Evolutionary conservation across 1,284 basidiomycete species (phyloP).

Genomic region (Kwoniella shivajii): DNA sequence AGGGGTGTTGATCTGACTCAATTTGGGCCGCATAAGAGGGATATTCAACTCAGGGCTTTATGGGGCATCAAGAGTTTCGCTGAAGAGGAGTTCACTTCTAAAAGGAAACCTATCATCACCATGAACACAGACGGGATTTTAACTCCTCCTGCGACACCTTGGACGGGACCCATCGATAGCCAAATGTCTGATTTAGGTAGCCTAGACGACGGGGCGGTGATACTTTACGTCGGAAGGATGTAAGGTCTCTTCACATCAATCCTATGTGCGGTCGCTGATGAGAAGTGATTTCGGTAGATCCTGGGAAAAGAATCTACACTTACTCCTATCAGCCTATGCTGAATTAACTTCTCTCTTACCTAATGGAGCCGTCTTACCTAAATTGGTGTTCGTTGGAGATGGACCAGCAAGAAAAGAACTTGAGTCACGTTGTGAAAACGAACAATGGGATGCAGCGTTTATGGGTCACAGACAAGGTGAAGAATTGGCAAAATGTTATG

Average conservation of each 20-base stretch:
- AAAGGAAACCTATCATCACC: background rate
- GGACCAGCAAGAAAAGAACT: conserved; percentile 59
- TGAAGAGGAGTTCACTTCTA: background rate
- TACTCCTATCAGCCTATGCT: conserved; percentile 59
- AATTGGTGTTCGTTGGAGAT: conserved; percentile 62
- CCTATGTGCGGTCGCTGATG: background rate
- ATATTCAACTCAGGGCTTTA: conserved; percentile 50
- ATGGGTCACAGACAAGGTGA: conserved; percentile 58
- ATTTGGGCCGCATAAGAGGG: conserved; percentile 56
- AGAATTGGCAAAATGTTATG: conserved; percentile 57
- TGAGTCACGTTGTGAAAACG: conserved; percentile 54
- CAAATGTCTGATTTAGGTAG: background rate
- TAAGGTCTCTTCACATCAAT: conserved; percentile 24
- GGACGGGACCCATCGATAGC: conserved; percentile 24
- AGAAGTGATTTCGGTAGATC: conserved; percentile 46
- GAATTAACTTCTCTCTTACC: conserved; percentile 40
- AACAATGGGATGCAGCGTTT: conserved; percentile 58
- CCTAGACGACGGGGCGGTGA: conserved; percentile 32
- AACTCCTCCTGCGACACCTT: conserved; percentile 44
- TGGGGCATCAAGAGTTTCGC: conserved; percentile 53
- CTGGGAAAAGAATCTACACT: conserved; percentile 64
- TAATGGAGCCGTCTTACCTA: conserved; percentile 44
- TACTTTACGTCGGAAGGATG: conserved; percentile 54
- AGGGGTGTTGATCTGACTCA: conserved; percentile 57
- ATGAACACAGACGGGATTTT: conserved; percentile 40